phyloP scores from a whole-genome alignment of 768 basidiomycete genomes.

The Hirschioporus abietinus region DNA sequence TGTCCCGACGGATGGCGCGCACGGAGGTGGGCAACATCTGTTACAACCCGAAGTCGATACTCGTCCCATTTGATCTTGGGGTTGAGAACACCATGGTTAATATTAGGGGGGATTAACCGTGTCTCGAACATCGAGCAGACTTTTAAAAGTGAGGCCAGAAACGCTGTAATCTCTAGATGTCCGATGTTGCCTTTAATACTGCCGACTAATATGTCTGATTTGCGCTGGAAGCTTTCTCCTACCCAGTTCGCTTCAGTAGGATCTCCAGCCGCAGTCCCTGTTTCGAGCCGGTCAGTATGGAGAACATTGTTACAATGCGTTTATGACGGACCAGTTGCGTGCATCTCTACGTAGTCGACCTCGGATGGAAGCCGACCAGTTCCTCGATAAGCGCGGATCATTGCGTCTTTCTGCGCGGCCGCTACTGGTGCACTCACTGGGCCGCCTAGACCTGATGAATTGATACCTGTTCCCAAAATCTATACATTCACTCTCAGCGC shows the following conservation, averaged over 20 bases:
- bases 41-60: background rate
- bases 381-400: slow-evolving; percentile 29
- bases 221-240: slow-evolving; percentile 28
- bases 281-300: background rate
- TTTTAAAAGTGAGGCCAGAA: slow-evolving; percentile 40
- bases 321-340: slow-evolving; percentile 33
- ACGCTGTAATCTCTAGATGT: slow-evolving; percentile 37
- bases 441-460: slow-evolving; percentile 31
- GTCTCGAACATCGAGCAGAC: slow-evolving; percentile 34
- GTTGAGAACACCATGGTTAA: slow-evolving; percentile 31
- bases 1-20: background rate
- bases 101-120: slow-evolving; percentile 34
- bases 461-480: slow-evolving; percentile 37
- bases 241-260: slow-evolving; percentile 41
- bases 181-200: slow-evolving; percentile 45
- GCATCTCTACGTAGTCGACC: slow-evolving; percentile 44
- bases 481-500: slow-evolving; percentile 19
- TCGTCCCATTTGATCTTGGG: slow-evolving; percentile 33
- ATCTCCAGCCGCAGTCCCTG: slow-evolving; percentile 40
- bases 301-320: background rate
- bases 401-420: slow-evolving; percentile 31
- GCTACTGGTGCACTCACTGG: slow-evolving; percentile 35
- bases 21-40: background rate
- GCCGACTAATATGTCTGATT: slow-evolving; percentile 32
- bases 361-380: slow-evolving; percentile 30